A percentile compares a stretch with the other conserved stretches of the same genome.
phyloP scores from a whole-genome alignment of 495 filamentous ascomycete genomes.

The Barbatosphaeria neglecta region DNA sequence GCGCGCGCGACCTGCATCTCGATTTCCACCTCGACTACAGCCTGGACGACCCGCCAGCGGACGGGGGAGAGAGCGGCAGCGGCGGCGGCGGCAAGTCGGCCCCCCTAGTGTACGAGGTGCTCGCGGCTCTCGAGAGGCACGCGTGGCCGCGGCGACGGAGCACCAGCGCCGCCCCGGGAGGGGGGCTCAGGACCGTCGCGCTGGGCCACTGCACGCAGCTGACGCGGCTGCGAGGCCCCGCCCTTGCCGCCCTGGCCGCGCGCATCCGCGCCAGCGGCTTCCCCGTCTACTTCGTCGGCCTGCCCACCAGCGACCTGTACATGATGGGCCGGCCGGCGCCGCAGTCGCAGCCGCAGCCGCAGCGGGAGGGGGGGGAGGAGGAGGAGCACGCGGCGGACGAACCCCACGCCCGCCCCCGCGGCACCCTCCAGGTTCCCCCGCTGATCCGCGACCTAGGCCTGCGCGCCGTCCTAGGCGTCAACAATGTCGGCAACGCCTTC shows the following conservation, averaged over 20 bases:
- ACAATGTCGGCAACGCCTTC: constrained; percentile 71
- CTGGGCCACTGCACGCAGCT: constrained; percentile 63
- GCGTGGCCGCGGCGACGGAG: constrained; percentile 40
- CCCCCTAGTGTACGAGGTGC: constrained; percentile 40
- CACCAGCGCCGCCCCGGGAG: constrained; percentile 10
- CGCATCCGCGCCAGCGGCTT: constrained; percentile 33
- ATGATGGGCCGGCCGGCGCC: constrained; percentile 48
- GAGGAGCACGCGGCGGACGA: neutral
- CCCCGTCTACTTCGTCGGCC: constrained; percentile 56
- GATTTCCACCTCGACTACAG: constrained; percentile 71
- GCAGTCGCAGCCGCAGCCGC: constrained; percentile 6
- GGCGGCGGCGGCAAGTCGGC: neutral
- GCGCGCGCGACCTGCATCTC: constrained; percentile 41
- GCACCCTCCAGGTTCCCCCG: constrained; percentile 50
- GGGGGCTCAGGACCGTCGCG: constrained; percentile 46
- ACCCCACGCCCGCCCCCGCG: constrained; percentile 28
- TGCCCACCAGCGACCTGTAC: constrained; percentile 64
- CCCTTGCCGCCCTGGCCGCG: constrained; percentile 36
- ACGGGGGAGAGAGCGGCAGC: neutral
- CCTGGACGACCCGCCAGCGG: constrained; percentile 23
- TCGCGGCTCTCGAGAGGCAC: constrained; percentile 34
- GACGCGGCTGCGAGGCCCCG: constrained; percentile 39
- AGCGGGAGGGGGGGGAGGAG: neutral
- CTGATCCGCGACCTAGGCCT: constrained; percentile 51
- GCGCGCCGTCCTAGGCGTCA: constrained; percentile 53